phyloP scores from a whole-genome alignment of 768 basidiomycete genomes.

The Mycena galopus region DNA sequence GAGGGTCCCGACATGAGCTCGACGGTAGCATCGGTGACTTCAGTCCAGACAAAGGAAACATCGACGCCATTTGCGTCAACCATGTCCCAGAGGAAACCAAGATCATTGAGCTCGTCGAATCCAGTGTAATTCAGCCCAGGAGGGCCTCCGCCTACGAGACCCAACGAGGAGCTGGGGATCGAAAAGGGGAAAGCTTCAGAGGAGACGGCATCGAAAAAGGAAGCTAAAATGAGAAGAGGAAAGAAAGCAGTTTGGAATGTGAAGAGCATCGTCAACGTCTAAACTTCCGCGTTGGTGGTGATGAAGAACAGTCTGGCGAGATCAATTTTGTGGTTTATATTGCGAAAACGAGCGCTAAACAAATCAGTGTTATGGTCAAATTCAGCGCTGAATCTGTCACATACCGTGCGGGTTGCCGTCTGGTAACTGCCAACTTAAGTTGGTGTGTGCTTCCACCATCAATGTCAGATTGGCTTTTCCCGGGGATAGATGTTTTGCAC shows the following conservation, averaged over 20 bases:
- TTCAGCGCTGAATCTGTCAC: not conserved
- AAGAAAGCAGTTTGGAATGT: not conserved
- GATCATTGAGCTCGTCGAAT: too few species aligned
- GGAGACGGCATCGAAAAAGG: constrained; percentile 2
- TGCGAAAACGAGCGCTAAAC: constrained; percentile 1
- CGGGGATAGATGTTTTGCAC: not conserved
- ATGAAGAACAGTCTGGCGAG: not conserved
- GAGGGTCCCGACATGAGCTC: constrained; percentile 1
- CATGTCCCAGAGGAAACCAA: too few species aligned
- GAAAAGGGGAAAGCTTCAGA: not conserved
- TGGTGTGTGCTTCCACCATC: not conserved
- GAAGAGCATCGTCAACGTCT: constrained; percentile 2
- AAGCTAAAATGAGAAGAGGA: not conserved
- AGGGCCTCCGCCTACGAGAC: constrained; percentile 1
- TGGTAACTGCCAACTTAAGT: not conserved
- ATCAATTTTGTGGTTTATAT: not conserved
- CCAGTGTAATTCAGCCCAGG: too few species aligned
- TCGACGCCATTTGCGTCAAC: too few species aligned
- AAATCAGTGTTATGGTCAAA: constrained; percentile 2
- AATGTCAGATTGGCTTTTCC: not conserved
- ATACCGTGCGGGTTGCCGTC: not conserved
- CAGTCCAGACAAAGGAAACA: too few species aligned
- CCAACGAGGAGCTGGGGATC: constrained; percentile 1
- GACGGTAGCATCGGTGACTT: not conserved
- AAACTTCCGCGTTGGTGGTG: constrained; percentile 2